Evolutionary conservation across 768 basidiomycete species (phyloP), one percentile per base, ranked within the genome.

Genomic region (Suillus bovinus): DNA sequence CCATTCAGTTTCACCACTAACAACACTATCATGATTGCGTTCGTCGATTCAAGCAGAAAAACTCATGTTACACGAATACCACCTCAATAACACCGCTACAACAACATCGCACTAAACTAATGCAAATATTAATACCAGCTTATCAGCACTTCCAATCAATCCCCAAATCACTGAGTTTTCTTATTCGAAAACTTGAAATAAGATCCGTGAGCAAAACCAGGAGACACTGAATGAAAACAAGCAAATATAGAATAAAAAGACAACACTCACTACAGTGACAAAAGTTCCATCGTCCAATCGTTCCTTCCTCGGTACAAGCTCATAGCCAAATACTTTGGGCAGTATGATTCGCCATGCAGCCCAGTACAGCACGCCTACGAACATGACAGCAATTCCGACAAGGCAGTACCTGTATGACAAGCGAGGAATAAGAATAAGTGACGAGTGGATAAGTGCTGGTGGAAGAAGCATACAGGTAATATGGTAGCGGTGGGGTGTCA

Each of bases 401-500:
- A 84, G 73, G 64, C 82, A 82, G 66, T 85, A 85, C 63, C 82
- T 83, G 24, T 36, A 17, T 2, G 33, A 33, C 33, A 6, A 14
- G 14, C 13, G 6, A 36, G 11, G 31, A 13, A 13, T 44, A 8
- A 42, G 42, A n/a, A 22, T 44, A 44, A 44, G 42, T 4, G 42
- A 54, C 20, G 17, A 20, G 27, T 17, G 5, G 14, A 34, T 27
- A 8, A 8, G 6, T 14, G 4, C 20, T 22, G 3, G 1, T 22
- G 11, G 5, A 7, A 56, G 5, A 13, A 24, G 63, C 66, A 14
- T 62, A 81, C 79, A 85, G 66, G 68, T 85, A 86, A 63, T 86
- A 86, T 3, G 86, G 84, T 38, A 86, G 67, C 13, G 86, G 83
- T 14, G 84, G 84, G 0, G 85, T 85, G 64, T 87, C 85, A 11